A percentile compares a stretch with the other conserved stretches of the same genome.
phyloP scores from a whole-genome alignment of 75 land plant species.

The Sequoiadendron giganteum region DNA sequence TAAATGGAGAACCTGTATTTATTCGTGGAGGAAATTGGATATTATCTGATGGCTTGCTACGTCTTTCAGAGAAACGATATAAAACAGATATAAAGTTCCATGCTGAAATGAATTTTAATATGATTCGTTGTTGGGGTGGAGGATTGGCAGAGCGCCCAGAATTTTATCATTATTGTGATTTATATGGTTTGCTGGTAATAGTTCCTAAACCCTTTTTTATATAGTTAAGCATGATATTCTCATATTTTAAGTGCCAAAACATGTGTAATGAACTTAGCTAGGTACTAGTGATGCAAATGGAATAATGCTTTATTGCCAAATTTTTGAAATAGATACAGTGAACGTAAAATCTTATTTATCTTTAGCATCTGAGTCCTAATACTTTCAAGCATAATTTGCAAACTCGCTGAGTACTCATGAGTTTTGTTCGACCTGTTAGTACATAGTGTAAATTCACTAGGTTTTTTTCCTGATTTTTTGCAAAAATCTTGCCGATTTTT shows the following conservation, averaged over 20 bases:
- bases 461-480: too few species aligned
- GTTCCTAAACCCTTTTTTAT: background rate
- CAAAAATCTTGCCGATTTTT: too few species aligned
- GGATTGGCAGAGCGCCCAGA: constrained; percentile 97
- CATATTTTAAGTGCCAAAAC: background rate
- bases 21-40: constrained; percentile 99
- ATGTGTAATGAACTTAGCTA: background rate
- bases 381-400: background rate
- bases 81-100: constrained; percentile 88
- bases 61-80: constrained; percentile 85
- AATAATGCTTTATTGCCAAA: background rate
- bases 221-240: background rate
- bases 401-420: too few species aligned
- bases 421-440: too few species aligned
- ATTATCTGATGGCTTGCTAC: constrained; percentile 86
- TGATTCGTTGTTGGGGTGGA: constrained; percentile 99
- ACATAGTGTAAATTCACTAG: too few species aligned
- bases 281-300: background rate
- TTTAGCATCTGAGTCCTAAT: background rate
- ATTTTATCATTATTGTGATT: constrained; percentile 89
- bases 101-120: constrained; percentile 98
- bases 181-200: constrained; percentile 83
- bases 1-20: constrained; percentile 93
- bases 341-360: background rate
- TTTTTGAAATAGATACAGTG: background rate